Base-by-base conservation (phyloP, 257 asterid genomes). In the Penstemon davidsonii region DNA sequence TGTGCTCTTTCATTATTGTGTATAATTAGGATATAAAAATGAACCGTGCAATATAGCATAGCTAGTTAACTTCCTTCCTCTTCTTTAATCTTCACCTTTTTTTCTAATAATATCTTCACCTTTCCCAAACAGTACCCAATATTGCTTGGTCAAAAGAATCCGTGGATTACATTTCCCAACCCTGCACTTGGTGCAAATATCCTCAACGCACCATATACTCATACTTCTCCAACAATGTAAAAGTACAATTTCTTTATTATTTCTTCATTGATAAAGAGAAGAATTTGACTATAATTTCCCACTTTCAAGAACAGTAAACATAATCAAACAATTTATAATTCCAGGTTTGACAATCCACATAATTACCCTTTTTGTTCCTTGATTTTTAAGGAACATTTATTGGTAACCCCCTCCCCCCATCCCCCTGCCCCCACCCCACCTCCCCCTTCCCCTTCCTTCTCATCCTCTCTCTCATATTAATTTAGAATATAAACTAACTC, bases 311-410 rank as follows among this genome's bases (percentile, higher is more conserved):
- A 46, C 33, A 25, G 45, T 58, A 41, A 66, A 81, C 69, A 71
- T 41, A 77, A 64, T 79, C 79, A 74, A 82, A 64, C 63, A 77
- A 58, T 77, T 72, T 74, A 73, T 78, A 73, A 80, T 87, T 81
- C 75, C 56, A 61, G 59, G 44, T 73, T 85, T 86, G 89, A 78
- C 89, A 85, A 80, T 84, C 80, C 77, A 69, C 80, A 75, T 80
- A 77, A 84, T 85, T 81, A 74, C 74, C 68, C 77, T 41, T 78
- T 75, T 81, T 64, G 55, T 88, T 81, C 73, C 97, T 91, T 88
- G 87, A 86, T 68, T 75, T 82, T 76, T 82, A 86, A 88, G 96
- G 78, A 88, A 88, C 96, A 82, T 84, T 87, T 82, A 84, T 83
- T 82, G 85, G 85, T 67, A 75, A 84, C 69, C 60, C 67, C 60